phyloP scores from a whole-genome alignment of 179 eudicot genomes.

The Silene coronaria region DNA sequence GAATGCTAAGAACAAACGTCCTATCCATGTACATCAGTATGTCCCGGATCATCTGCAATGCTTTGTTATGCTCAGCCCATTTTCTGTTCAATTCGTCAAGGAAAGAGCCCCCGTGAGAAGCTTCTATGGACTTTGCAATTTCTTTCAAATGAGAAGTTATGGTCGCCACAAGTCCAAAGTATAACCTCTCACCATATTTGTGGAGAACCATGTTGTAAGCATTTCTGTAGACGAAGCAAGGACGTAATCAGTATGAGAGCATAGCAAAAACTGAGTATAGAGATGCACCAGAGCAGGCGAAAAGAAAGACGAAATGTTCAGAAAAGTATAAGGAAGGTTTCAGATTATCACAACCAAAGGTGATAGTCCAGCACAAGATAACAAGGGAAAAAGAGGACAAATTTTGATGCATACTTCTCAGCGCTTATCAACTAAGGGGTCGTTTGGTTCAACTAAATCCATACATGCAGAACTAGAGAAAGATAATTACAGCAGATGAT shows the following conservation, averaged over 20 bases:
- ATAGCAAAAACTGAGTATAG: background rate
- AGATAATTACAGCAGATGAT: too few species aligned
- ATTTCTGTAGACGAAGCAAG: constrained; percentile 42
- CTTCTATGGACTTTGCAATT: constrained; percentile 60
- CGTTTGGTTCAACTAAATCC: too few species aligned
- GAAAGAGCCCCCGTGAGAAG: constrained; percentile 72
- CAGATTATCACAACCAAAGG: constrained; percentile 2
- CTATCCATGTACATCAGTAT: constrained; percentile 95
- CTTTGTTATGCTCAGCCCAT: constrained; percentile 87
- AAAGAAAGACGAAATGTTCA: constrained; percentile 5
- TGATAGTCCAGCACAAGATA: background rate
- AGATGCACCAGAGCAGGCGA: constrained; percentile 8
- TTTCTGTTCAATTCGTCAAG: constrained; percentile 79
- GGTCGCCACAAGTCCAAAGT: constrained; percentile 71
- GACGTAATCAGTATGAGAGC: background rate
- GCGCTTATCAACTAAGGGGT: too few species aligned
- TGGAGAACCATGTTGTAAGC: constrained; percentile 97
- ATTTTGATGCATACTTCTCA: too few species aligned
- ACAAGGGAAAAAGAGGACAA: background rate
- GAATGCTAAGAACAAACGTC: constrained; percentile 75
- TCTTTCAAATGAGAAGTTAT: constrained; percentile 70
- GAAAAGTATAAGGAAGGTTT: background rate
- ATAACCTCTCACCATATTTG: constrained; percentile 83
- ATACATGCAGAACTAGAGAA: too few species aligned
- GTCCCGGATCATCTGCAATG: constrained; percentile 89